A percentile compares a stretch with the other conserved stretches of the same genome.
These are phyloP conservation scores for Zygoascus ofunaensis DNA, from an alignment of 805 yeast genomes.

Conservation along the genomic window DNA sequence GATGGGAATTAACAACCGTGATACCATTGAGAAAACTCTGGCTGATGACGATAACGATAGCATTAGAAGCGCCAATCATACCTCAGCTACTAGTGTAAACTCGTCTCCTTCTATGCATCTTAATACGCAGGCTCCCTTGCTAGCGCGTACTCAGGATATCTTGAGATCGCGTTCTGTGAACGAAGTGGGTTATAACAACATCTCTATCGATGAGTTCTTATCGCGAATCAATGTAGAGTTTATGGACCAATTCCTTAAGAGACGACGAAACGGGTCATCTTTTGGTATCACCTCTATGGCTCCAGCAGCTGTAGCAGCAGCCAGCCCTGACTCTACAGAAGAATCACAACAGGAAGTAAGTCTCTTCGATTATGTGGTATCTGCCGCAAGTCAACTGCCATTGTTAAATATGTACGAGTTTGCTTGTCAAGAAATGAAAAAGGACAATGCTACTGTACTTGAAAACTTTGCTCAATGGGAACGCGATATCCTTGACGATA, in stretches of 20 bases:
- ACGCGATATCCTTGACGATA: constrained; percentile 37
- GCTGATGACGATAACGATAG: not conserved
- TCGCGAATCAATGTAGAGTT: constrained; percentile 23
- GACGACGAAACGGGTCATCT: constrained; percentile 15
- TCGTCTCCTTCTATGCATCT: not conserved
- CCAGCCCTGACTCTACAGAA: not conserved
- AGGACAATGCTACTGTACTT: constrained; percentile 43
- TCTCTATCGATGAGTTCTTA: constrained; percentile 22
- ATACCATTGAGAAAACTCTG: not conserved
- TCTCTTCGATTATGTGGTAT: constrained; percentile 32
- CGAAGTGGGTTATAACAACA: constrained; percentile 4
- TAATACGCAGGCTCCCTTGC: not conserved
- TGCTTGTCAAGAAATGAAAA: constrained; percentile 45
- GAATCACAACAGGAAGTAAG: constrained; percentile 13
- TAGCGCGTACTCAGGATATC: not conserved
- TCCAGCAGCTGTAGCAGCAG: not conserved
- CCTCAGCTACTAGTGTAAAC: not conserved
- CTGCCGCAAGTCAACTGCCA: constrained; percentile 33
- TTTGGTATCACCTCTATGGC: constrained; percentile 14
- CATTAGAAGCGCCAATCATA: not conserved
- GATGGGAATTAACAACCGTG: too few species aligned
- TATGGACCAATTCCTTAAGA: constrained; percentile 21
- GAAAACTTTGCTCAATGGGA: constrained; percentile 40
- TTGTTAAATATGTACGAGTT: constrained; percentile 43
- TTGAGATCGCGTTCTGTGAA: not conserved